phyloP scores from a whole-genome alignment of 768 basidiomycete genomes.

The Plicaturopsis crispa region DNA sequence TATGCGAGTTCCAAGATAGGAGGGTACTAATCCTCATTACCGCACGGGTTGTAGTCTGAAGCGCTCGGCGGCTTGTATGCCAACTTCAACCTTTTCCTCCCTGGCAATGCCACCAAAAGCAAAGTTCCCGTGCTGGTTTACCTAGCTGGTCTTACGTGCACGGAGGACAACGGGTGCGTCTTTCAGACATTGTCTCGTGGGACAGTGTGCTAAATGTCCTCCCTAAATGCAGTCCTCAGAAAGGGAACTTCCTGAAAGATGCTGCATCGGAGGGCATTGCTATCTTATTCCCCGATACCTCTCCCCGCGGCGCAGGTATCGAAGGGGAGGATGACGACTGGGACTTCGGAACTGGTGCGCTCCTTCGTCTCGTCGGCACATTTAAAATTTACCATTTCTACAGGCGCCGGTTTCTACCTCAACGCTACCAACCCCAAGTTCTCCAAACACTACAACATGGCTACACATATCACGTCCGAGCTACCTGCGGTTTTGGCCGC shows the following conservation, averaged over 20 bases:
- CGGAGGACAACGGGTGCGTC: slow-evolving; percentile 84
- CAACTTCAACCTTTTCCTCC: slow-evolving; percentile 87
- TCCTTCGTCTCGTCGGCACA: not conserved
- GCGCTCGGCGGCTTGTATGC: slow-evolving; percentile 64
- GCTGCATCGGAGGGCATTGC: slow-evolving; percentile 85
- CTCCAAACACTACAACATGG: slow-evolving; percentile 81
- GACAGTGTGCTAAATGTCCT: not conserved
- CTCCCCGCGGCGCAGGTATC: slow-evolving; percentile 85
- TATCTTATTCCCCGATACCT: slow-evolving; percentile 92
- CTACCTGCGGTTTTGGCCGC: slow-evolving; percentile 72
- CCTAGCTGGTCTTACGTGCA: slow-evolving; percentile 85
- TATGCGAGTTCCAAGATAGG: slow-evolving; percentile 2
- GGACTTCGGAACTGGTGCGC: slow-evolving; percentile 82
- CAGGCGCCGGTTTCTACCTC: slow-evolving; percentile 89
- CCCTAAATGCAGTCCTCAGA: slow-evolving; percentile 69
- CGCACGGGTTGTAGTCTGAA: slow-evolving; percentile 41
- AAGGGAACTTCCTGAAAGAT: slow-evolving; percentile 85
- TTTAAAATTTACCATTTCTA: not conserved
- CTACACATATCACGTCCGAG: slow-evolving; percentile 76
- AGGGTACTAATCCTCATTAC: not conserved
- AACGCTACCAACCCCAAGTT: slow-evolving; percentile 78
- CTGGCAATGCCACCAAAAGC: slow-evolving; percentile 41
- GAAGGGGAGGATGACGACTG: slow-evolving; percentile 75
- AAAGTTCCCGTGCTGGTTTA: slow-evolving; percentile 72
- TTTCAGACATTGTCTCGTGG: not conserved